Conservation (phyloP, 495 filamentous ascomycete genomes). For the Paragyromitra xinjiangensis region DNA sequence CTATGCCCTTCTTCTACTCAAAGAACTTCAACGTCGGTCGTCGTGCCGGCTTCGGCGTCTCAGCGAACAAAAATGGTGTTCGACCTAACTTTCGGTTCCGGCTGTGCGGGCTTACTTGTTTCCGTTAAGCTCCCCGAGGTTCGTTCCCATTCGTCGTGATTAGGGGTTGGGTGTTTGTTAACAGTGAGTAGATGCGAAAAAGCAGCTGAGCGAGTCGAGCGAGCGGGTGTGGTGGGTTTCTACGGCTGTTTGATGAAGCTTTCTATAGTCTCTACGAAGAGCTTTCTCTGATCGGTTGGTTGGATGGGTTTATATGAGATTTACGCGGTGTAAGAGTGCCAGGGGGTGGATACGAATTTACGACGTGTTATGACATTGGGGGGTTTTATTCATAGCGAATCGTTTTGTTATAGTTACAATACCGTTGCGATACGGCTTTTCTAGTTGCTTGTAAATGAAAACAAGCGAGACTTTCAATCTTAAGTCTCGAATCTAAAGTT, state of each 20-base stretch:
- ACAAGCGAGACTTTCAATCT: neutral
- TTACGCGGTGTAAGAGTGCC: neutral
- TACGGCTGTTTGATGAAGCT: neutral
- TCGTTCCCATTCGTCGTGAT: neutral
- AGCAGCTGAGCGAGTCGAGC: constrained; percentile 1
- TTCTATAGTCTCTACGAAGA: neutral
- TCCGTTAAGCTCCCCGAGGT: constrained; percentile 48
- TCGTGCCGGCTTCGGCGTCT: constrained; percentile 52
- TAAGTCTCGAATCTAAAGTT: neutral
- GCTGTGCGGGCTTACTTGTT: constrained; percentile 55
- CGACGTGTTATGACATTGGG: constrained; percentile 19
- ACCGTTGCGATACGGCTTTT: neutral
- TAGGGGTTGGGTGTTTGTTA: neutral
- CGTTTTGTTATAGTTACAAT: constrained; percentile 4
- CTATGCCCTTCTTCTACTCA: constrained; percentile 52
- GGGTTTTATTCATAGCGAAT: constrained; percentile 23
- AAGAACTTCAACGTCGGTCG: constrained; percentile 45
- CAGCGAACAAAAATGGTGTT: constrained; percentile 53
- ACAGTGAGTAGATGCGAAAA: constrained; percentile 1
- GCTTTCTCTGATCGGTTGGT: neutral
- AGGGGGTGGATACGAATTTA: constrained; percentile 19
- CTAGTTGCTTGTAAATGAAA: constrained; percentile 11
- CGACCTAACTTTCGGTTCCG: constrained; percentile 52
- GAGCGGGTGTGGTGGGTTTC: neutral
- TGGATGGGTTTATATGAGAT: neutral